Evolutionary conservation across 2,329 filamentous ascomycete genomes (phyloP).

Genomic region (Fusarium sulawesiense): DNA sequence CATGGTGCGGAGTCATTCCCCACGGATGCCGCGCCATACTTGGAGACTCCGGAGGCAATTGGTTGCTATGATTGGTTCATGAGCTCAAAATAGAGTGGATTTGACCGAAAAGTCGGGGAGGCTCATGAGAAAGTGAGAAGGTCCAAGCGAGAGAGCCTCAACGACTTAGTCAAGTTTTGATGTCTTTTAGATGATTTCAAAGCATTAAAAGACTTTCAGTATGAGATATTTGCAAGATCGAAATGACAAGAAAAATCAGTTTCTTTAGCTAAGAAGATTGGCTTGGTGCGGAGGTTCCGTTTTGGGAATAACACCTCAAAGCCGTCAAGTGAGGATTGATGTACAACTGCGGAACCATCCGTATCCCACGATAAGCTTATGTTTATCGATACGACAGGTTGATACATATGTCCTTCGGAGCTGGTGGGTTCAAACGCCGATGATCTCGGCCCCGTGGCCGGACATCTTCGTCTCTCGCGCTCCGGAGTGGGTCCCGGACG

Average conservation of each 20-base stretch:
- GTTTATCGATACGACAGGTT: not conserved
- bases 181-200: not conserved
- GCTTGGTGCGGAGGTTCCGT: constrained; percentile 12
- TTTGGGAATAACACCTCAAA: not conserved
- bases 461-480: not conserved
- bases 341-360: not conserved
- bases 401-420: not conserved
- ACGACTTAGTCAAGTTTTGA: constrained; percentile 24
- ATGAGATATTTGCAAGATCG: not conserved
- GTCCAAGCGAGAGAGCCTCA: constrained; percentile 32
- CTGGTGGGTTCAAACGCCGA: not conserved
- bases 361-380: not conserved
- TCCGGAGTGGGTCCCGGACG: constrained; percentile 23
- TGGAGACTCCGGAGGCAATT: constrained; percentile 18
- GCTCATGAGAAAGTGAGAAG: constrained; percentile 23
- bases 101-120: constrained; percentile 40
- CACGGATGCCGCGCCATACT: constrained; percentile 37
- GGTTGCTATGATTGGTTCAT: constrained; percentile 31
- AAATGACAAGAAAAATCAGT: not conserved
- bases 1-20: constrained; percentile 40
- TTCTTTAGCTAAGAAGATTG: not conserved
- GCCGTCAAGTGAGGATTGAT: not conserved
- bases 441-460: constrained; percentile 3
- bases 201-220: not conserved
- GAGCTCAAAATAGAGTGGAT: constrained; percentile 27